phyloP scores from a whole-genome alignment of 352 stramenopile species.

The Pythium rishiriense region DNA sequence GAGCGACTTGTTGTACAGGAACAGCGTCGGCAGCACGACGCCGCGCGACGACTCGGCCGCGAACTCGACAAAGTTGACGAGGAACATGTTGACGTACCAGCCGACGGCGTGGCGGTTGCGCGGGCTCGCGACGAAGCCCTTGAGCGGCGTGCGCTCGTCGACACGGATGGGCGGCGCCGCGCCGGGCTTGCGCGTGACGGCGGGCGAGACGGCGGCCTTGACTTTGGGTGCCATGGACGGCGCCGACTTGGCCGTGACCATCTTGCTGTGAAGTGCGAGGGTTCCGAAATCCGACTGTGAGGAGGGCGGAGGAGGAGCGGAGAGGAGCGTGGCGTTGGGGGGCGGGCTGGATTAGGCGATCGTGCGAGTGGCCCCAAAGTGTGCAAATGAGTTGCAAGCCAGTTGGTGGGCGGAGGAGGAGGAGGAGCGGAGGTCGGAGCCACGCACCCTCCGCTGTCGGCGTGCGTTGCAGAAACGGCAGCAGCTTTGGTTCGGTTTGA shows the following conservation, averaged over 20 bases:
- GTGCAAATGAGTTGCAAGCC: constrained; percentile 17
- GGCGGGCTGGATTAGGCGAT: not conserved
- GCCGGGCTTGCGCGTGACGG: constrained; percentile 7
- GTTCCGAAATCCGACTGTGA: not conserved
- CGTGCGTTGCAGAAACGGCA: not conserved
- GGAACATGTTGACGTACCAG: constrained; percentile 80
- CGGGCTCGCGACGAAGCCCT: constrained; percentile 44
- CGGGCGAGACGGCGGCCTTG: constrained; percentile 6
- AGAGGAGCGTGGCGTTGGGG: not conserved
- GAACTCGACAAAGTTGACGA: constrained; percentile 88
- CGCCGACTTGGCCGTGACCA: constrained; percentile 7
- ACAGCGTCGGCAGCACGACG: constrained; percentile 78
- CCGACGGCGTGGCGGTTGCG: constrained; percentile 39
- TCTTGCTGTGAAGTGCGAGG: not conserved
- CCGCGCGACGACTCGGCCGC: constrained; percentile 73
- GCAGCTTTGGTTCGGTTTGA: not conserved
- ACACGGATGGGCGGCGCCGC: constrained; percentile 6
- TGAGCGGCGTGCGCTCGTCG: constrained; percentile 31
- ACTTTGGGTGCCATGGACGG: not conserved
- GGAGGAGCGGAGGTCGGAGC: not conserved
- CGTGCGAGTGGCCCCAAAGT: not conserved
- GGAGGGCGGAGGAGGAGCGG: not conserved
- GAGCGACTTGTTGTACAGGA: constrained; percentile 83
- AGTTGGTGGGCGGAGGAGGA: not conserved
- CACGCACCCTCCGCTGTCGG: too few species aligned